phyloP scores from a whole-genome alignment of 2,329 filamentous ascomycete species.

The Colletotrichum acutatum region DNA sequence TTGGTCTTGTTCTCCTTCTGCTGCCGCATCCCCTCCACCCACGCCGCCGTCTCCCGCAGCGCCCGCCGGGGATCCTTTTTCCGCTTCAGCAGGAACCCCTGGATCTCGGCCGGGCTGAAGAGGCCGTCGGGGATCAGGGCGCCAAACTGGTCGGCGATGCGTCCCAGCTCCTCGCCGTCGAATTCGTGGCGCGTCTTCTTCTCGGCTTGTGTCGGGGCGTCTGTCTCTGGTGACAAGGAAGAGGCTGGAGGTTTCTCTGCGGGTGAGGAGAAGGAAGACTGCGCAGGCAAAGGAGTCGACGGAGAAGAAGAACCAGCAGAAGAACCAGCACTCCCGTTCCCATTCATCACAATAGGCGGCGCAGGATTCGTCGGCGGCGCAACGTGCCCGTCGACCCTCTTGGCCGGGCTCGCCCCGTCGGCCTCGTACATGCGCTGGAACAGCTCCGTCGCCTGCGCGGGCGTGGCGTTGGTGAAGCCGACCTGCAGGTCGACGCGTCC shows the following conservation, averaged over 20 bases:
- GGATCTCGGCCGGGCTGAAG: conserved; percentile 71
- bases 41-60: conserved; percentile 61
- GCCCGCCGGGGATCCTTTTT: conserved; percentile 69
- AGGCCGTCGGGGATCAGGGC: conserved; percentile 60
- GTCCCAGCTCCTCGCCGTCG: conserved; percentile 50
- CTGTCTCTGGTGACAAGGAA: neutral
- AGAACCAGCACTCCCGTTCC: neutral
- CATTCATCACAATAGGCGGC: conserved; percentile 12
- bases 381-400: conserved; percentile 29
- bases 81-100: conserved; percentile 72
- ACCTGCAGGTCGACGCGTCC: conserved; percentile 47
- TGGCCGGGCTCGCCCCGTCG: conserved; percentile 39
- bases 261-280: neutral
- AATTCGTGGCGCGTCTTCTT: conserved; percentile 34
- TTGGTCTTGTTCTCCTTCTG: conserved; percentile 63
- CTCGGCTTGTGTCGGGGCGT: neutral
- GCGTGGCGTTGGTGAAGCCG: conserved; percentile 40
- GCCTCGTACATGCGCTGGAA: conserved; percentile 71
- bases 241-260: neutral
- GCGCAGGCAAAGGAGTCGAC: neutral
- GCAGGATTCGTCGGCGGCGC: conserved; percentile 17
- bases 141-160: conserved; percentile 62
- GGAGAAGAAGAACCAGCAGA: neutral
- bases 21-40: conserved; percentile 62
- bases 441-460: conserved; percentile 64